Conservation (phyloP, 1,139 yeast genomes). For the Scheffersomyces segobiensis region DNA sequence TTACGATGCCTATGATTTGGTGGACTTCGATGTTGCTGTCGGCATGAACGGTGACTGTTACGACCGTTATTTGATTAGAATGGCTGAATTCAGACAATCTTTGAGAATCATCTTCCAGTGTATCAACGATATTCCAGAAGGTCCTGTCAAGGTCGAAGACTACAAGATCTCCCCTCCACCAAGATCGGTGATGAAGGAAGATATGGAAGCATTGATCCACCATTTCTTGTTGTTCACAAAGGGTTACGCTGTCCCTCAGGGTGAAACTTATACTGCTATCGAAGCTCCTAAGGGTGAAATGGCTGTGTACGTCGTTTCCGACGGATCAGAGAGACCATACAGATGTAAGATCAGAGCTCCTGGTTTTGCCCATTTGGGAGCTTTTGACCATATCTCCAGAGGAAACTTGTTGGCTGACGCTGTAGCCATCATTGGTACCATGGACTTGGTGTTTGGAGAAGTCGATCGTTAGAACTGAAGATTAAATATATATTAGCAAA, state of each 20-base stretch:
- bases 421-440: constrained; percentile 91
- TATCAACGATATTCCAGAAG: constrained; percentile 88
- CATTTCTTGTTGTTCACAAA: constrained; percentile 86
- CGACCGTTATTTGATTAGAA: constrained; percentile 83
- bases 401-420: constrained; percentile 91
- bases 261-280: constrained; percentile 88
- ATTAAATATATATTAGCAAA: not conserved
- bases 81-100: constrained; percentile 92
- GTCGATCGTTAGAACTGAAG: constrained; percentile 67
- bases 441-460: constrained; percentile 94
- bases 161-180: constrained; percentile 85
- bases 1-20: constrained; percentile 84
- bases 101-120: constrained; percentile 88
- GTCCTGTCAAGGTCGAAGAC: constrained; percentile 91
- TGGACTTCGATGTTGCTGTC: constrained; percentile 85
- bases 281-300: constrained; percentile 97
- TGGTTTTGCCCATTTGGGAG: constrained; percentile 88
- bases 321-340: constrained; percentile 89
- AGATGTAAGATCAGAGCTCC: constrained; percentile 93
- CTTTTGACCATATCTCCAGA: constrained; percentile 82
- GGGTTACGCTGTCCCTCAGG: constrained; percentile 87
- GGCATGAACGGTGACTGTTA: constrained; percentile 90
- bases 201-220: constrained; percentile 90
- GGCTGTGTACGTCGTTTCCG: constrained; percentile 89
- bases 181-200: constrained; percentile 80